Base-by-base conservation (phyloP, 768 basidiomycete species). In the Boletus fagicola region DNA sequence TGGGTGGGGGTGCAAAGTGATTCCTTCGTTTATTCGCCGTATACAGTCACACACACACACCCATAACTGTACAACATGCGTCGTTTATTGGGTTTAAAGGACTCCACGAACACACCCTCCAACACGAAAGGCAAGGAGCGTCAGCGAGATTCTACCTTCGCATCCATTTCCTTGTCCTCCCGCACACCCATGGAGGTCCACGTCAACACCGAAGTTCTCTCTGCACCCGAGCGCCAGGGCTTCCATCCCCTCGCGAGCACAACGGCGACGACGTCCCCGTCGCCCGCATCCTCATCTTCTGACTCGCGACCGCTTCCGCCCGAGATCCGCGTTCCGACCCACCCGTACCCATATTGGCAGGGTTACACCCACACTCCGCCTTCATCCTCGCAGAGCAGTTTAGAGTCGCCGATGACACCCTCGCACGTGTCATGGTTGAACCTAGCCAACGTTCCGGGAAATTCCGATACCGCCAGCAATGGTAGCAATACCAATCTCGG, bases 401-500 rank as follows among this genome's bases (percentile, higher is more conserved):
- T 69, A 63, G 60, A 72, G 58, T 69, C 76, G 54, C 63, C 65
- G 54, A 50, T 65, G 60, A 72, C 71, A 2, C 76, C 76, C n/a
- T 72, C 76, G 1, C 70, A 72, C 38, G 74, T 78, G 47, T 75
- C 74, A 12, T 78, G 77, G 78, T 55, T 76, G 48, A 56, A 57
- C 52, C 46, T 53, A 8, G 54, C 61, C 5, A 66, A 52, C 5
- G 12, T 33, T 38, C 46, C 54, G 50, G 59, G 59, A 56, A 51
- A 48, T 22, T n/a, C 49, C 56, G 50, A 47, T 38, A 22, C 52
- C 36, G 13, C 28, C 51, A 53, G 44, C 50, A 59, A 51, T 51
- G 38, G 39, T 16, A 59, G 42, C 45, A 49, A 33, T 50, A 59
- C 38, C 38, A 48, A 56, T 53, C 53, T 53, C 33, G 42, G 43